phyloP scores from a whole-genome alignment of 202 grass and related monocot genomes.

The Panicum hallii region DNA sequence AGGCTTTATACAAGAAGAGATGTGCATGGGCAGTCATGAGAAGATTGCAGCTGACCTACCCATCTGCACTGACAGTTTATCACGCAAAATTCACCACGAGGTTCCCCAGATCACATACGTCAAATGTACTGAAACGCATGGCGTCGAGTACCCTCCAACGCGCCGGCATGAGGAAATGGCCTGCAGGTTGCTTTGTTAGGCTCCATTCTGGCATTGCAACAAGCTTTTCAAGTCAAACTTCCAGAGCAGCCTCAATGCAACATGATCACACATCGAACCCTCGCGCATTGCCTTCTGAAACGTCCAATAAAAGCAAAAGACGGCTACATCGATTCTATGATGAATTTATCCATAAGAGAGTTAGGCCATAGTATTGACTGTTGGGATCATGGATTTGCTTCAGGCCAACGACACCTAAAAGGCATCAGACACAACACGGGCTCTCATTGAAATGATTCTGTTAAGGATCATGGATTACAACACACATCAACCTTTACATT shows the following conservation, averaged over 20 bases:
- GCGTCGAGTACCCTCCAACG: neutral
- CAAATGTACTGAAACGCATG: neutral
- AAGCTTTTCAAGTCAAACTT: neutral
- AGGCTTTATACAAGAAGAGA: neutral
- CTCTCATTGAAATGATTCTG: conserved; percentile 48
- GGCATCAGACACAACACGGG: neutral
- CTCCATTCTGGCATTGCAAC: neutral
- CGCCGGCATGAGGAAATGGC: neutral
- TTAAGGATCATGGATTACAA: conserved; percentile 49
- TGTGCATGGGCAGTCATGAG: conserved; percentile 29
- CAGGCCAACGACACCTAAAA: neutral
- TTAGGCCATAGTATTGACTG: neutral
- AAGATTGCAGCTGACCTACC: conserved; percentile 52
- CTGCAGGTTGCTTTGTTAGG: neutral
- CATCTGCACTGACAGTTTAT: neutral
- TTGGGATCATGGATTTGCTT: neutral
- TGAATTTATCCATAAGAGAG: neutral
- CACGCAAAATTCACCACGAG: conserved; percentile 21
- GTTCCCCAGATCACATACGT: too few species aligned
- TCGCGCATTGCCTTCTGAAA: too few species aligned
- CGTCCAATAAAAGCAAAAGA: neutral
- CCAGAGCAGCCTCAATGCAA: neutral
- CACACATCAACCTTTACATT: conserved; percentile 64
- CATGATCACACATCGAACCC: neutral
- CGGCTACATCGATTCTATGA: neutral